These are phyloP conservation scores for Citrullus amarus DNA, from an alignment of 306 rosid genomes.

Conservation along the genomic window DNA sequence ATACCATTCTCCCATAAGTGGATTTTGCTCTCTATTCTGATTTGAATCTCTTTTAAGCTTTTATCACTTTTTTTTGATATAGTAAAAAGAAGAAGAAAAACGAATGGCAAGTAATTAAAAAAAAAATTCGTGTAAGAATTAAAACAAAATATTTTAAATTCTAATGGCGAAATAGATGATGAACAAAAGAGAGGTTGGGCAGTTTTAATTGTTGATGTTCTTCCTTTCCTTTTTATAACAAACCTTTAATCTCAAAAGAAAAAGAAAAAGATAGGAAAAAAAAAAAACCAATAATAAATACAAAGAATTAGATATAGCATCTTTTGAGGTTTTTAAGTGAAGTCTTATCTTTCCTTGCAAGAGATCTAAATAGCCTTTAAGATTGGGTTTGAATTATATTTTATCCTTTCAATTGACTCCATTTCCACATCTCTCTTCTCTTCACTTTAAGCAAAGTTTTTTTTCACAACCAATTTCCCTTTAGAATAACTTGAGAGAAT, in stretches of 20 bases:
- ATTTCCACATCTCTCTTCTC: not conserved
- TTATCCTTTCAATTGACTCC: not conserved
- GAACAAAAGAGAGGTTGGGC: too few species aligned
- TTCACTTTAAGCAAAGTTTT: slow-evolving; percentile 3
- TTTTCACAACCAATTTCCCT: not conserved
- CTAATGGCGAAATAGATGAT: not conserved
- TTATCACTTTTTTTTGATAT: too few species aligned
- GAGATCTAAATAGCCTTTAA: not conserved
- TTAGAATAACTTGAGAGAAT: slow-evolving; percentile 2
- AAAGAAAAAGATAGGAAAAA: too few species aligned
- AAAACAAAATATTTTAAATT: not conserved
- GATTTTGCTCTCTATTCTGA: too few species aligned
- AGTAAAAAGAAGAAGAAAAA: not conserved
- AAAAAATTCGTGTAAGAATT: not conserved
- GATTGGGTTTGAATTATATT: not conserved
- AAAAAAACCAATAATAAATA: too few species aligned
- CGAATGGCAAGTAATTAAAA: not conserved
- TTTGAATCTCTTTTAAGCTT: too few species aligned
- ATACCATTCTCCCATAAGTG: too few species aligned
- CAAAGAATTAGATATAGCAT: not conserved
- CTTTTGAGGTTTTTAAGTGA: not conserved
- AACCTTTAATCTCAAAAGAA: too few species aligned
- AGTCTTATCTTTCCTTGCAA: not conserved
- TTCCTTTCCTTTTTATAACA: too few species aligned
- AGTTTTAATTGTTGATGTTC: too few species aligned